Percentiles rank a stretch among this genome's conserved stretches.
phyloP scores from a whole-genome alignment of 1,139 yeast genomes.

The Blastobotrys illinoisensis region DNA sequence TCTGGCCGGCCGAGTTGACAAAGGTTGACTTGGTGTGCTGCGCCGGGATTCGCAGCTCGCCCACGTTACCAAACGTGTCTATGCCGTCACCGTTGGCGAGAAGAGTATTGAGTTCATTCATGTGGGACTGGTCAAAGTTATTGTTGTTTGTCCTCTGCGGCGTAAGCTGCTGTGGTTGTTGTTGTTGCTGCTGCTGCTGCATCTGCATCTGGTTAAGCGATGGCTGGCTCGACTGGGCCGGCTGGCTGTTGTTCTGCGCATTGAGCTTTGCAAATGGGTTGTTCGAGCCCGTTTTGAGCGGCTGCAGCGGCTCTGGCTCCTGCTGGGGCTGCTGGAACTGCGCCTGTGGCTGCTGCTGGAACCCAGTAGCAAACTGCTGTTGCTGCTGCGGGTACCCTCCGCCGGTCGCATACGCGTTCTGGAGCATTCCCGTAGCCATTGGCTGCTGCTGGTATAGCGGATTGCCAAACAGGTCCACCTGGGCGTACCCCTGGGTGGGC shows the following conservation, averaged over 20 bases:
- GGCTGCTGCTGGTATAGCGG: constrained; percentile 45
- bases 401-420: constrained; percentile 37
- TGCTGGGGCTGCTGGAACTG: constrained; percentile 33
- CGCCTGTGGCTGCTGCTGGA: constrained; percentile 27
- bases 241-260: constrained; percentile 17
- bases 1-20: constrained; percentile 74
- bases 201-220: constrained; percentile 27
- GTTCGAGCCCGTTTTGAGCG: constrained; percentile 75
- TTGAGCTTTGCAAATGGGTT: constrained; percentile 73
- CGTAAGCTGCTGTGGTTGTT: constrained; percentile 20
- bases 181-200: constrained; percentile 30
- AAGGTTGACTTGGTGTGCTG: constrained; percentile 84
- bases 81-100: constrained; percentile 86
- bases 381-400: constrained; percentile 32
- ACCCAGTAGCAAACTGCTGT: constrained; percentile 26
- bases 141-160: constrained; percentile 19
- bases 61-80: constrained; percentile 94
- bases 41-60: constrained; percentile 83
- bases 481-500: constrained; percentile 15
- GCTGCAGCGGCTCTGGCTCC: constrained; percentile 42
- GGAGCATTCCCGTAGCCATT: constrained; percentile 49
- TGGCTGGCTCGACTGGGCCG: constrained; percentile 15
- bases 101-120: constrained; percentile 63
- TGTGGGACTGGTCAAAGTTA: constrained; percentile 23
- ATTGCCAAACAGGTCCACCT: constrained; percentile 66